Evolutionary conservation across 331 rosid genomes (phyloP).

Genomic region (Spiraea crenata): DNA sequence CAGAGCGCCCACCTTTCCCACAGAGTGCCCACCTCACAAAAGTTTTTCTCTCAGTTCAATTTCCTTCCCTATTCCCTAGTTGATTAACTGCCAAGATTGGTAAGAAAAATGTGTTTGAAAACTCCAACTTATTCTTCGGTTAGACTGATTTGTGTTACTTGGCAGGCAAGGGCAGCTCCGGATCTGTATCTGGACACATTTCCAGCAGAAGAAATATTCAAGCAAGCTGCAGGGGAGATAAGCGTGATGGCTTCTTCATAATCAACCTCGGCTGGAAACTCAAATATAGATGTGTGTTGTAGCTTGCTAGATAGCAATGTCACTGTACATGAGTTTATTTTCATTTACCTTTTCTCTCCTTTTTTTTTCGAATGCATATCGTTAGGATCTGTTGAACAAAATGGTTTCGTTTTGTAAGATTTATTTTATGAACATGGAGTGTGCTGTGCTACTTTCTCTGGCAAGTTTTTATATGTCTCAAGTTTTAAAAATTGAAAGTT

Average conservation of each 20-base stretch:
- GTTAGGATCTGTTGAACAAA: not conserved
- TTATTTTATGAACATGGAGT: no score
- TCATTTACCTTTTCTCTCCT: not conserved
- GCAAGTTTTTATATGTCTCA: no score
- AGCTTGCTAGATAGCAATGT: not conserved
- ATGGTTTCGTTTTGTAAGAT: not conserved
- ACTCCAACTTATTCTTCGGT: not conserved
- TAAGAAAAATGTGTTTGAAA: no score
- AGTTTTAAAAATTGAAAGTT: no score
- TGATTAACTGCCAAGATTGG: no score
- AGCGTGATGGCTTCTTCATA: conserved; percentile 23
- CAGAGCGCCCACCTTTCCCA: no score
- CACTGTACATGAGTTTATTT: not conserved
- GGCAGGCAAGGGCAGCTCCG: conserved; percentile 39
- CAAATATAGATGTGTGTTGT: not conserved
- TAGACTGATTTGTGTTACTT: not conserved
- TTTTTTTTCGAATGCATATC: not conserved
- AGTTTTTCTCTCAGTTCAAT: no score
- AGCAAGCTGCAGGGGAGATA: conserved; percentile 59
- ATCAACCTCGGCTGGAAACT: not conserved
- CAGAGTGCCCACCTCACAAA: no score
- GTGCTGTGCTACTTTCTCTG: no score
- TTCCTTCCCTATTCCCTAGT: no score
- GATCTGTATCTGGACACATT: conserved; percentile 27
- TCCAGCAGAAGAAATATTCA: conserved; percentile 41